Evolutionary conservation across 257 asterid genomes (phyloP).

Genomic region (Agastache rugosa): DNA sequence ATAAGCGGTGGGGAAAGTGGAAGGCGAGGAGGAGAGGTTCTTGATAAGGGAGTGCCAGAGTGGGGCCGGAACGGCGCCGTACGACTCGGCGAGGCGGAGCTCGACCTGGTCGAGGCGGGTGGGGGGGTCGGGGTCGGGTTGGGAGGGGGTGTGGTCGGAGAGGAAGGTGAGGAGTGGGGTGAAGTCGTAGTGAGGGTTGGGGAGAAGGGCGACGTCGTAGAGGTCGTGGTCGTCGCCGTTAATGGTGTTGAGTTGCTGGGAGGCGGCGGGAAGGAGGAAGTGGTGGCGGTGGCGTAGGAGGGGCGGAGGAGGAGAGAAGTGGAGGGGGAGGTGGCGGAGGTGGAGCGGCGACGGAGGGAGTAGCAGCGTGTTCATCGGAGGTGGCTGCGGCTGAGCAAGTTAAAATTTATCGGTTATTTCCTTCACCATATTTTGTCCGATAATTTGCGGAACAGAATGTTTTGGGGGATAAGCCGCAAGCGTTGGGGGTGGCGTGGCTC

Average conservation of each 20-base stretch:
- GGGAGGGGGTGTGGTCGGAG: constrained; percentile 45
- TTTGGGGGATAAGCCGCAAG: background rate
- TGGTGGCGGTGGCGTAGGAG: constrained; percentile 45
- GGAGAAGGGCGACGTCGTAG: constrained; percentile 56
- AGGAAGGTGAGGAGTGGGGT: constrained; percentile 79
- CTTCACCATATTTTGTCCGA: background rate
- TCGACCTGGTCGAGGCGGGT: constrained; percentile 57
- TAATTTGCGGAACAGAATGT: background rate
- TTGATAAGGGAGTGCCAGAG: constrained; percentile 93
- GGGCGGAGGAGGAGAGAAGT: constrained; percentile 42
- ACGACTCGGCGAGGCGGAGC: constrained; percentile 72
- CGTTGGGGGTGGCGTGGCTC: too few species aligned
- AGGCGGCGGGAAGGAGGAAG: constrained; percentile 37
- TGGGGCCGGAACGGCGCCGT: constrained; percentile 89
- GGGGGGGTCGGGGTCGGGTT: constrained; percentile 49
- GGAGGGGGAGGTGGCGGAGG: constrained; percentile 50
- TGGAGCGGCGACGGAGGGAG: constrained; percentile 64
- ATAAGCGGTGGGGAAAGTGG: constrained; percentile 67
- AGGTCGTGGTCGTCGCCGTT: constrained; percentile 46
- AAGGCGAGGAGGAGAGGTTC: constrained; percentile 62
- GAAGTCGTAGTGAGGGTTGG: constrained; percentile 70
- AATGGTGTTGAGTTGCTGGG: constrained; percentile 42
- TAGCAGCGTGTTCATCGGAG: constrained; percentile 60
- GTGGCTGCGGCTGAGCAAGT: constrained; percentile 25
- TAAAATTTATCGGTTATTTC: constrained; percentile 41